Evolutionary conservation across 1,284 basidiomycete genomes (phyloP).

Genomic region (Malassezia pachydermatis): DNA sequence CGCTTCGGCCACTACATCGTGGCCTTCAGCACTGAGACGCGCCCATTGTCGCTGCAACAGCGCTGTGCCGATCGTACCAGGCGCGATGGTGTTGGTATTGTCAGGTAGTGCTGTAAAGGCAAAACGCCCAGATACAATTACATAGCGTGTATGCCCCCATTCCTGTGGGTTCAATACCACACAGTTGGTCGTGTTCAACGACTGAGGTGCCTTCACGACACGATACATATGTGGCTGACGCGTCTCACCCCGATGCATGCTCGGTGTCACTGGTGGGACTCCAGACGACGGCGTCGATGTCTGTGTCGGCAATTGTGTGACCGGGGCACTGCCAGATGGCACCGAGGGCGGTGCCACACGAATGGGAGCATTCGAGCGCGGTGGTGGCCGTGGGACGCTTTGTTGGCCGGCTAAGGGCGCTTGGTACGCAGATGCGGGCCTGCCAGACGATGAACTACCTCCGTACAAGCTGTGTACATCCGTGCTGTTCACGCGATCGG

Average conservation of each 20-base stretch:
- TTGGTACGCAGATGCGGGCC: not conserved
- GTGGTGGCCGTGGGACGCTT: not conserved
- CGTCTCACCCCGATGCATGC: constrained; percentile 6
- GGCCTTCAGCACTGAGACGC: constrained; percentile 35
- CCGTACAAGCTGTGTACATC: constrained; percentile 13
- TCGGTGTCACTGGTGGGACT: not conserved
- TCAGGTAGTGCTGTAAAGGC: constrained; percentile 40
- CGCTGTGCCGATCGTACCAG: constrained; percentile 35
- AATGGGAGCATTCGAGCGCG: not conserved
- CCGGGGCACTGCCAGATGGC: not conserved
- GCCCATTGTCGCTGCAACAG: constrained; percentile 42
- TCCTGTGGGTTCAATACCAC: constrained; percentile 38
- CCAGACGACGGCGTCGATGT: not conserved
- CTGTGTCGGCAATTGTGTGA: not conserved
- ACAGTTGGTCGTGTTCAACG: constrained; percentile 37
- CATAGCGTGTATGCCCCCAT: constrained; percentile 38
- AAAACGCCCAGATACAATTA: constrained; percentile 36
- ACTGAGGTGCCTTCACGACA: constrained; percentile 29
- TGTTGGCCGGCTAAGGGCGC: not conserved
- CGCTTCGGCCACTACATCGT: constrained; percentile 32
- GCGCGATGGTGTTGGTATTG: constrained; percentile 27
- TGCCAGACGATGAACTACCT: not conserved
- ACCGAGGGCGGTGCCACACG: constrained; percentile 1
- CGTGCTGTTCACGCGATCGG: constrained; percentile 1
- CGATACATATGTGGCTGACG: constrained; percentile 18